Evolutionary conservation across 495 filamentous ascomycete genomes (phyloP).

Genomic region (Lentithecium fluviatile): DNA sequence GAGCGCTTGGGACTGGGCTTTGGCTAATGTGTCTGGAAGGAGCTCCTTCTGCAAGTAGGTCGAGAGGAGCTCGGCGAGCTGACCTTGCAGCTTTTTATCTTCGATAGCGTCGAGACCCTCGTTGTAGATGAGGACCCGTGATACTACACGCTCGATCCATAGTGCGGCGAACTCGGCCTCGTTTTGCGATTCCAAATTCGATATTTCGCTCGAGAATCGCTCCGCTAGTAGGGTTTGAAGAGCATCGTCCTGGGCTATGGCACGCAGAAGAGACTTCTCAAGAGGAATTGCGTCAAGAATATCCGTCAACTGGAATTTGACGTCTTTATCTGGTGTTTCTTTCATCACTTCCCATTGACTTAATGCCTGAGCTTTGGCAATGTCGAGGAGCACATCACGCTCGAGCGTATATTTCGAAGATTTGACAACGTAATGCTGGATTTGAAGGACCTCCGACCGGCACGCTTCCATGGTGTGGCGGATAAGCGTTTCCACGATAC

Average conservation of each 20-base stretch:
- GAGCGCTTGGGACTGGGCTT: conserved; percentile 23
- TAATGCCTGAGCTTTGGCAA: background rate
- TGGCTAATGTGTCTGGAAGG: conserved; percentile 29
- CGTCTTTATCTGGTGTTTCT: conserved; percentile 6
- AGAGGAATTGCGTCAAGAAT: background rate
- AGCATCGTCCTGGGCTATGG: conserved; percentile 5
- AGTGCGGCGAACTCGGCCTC: conserved; percentile 27
- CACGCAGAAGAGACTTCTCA: background rate
- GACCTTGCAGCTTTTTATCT: conserved; percentile 30
- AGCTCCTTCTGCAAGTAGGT: conserved; percentile 31
- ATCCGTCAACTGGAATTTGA: conserved; percentile 16
- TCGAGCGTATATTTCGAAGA: background rate
- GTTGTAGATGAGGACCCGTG: conserved; percentile 19
- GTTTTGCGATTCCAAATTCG: conserved; percentile 14
- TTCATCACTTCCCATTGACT: conserved; percentile 1
- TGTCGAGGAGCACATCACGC: background rate
- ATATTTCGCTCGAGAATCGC: conserved; percentile 15
- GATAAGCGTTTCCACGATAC: no score
- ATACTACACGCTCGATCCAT: conserved; percentile 29
- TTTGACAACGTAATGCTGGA: background rate
- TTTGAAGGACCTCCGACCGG: background rate
- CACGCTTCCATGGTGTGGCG: no score
- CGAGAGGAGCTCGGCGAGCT: conserved; percentile 26
- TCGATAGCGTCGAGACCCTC: conserved; percentile 19
- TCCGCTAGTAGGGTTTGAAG: conserved; percentile 7